Evolutionary conservation across 202 grass and related monocot species (phyloP), one percentile per base, ranked within the genome.

Genomic region (Saccharum hybrid): DNA sequence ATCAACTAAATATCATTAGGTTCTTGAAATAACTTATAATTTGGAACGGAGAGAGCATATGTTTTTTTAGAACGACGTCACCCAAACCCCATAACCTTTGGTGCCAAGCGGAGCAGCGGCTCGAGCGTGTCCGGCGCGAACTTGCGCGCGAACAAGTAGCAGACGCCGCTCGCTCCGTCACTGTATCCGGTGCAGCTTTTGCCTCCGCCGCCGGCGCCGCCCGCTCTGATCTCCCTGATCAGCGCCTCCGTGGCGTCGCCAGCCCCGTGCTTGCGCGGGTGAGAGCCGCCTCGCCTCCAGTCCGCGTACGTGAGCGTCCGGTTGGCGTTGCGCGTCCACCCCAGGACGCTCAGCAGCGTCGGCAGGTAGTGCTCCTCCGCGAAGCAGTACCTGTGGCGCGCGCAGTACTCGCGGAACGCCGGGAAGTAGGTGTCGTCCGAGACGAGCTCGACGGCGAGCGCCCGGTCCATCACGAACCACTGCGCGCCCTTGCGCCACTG

Each of bases 341-440:
- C 77, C 6, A 73, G 82, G 37, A 87, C 8, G 75, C 16, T 78
- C 8, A 89, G 2, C 8, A 93, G 68, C 14, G 93, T 96, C 37
- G 90, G 83, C 19, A 96, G 22, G 73, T 96, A 96, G 76, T 93
- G 93, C 72, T 96, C 93, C 28, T 96, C 93, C 9, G 78, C 78
- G 52, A 89, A 51, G 41, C 86, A 90, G 26, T 15, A 13, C 0
- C 33, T 6, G 15, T 38, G 49, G 15, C n/a, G 14, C 18, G 8
- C 45, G 80, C 91, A 94, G 46, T 61, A 80, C 19, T 40, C 78
- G 56, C 71, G 80, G 69, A 95, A 95, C 56, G 84, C 60, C 4
- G 31, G 83, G 28, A 84, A 81, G 88, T 92, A 92, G 38, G 13
- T 37, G 51, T 88, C 80, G 83, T 92, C 93, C 2, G 83, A 59